Conservation (phyloP, 805 yeast species). For the Cyberlindnera suaveolens region DNA sequence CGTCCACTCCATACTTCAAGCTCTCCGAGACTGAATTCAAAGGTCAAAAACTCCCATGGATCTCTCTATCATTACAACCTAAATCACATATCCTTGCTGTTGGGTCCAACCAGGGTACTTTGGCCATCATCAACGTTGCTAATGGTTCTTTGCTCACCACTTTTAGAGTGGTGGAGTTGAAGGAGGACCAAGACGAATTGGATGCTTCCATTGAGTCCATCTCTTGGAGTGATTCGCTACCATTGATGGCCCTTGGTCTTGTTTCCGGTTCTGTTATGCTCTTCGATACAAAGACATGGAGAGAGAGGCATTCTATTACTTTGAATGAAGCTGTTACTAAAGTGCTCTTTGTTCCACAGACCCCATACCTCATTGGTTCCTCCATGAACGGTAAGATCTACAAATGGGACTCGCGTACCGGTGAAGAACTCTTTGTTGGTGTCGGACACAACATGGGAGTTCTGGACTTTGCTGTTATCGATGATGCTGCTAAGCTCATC, state of each 20-base stretch:
- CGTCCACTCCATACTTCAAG: conserved; percentile 63
- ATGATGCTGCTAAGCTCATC: conserved; percentile 60
- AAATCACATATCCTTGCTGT: conserved; percentile 56
- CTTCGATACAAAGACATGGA: conserved; percentile 83
- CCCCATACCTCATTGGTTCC: conserved; percentile 60
- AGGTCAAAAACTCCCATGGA: conserved; percentile 86
- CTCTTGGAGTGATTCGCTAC: conserved; percentile 63
- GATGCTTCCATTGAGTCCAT: conserved; percentile 76
- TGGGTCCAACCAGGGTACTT: conserved; percentile 84
- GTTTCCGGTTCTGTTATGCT: conserved; percentile 84
- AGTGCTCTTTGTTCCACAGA: conserved; percentile 52
- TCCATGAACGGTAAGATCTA: conserved; percentile 82
- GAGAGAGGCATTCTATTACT: conserved; percentile 63
- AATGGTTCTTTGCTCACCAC: conserved; percentile 64
- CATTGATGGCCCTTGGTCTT: conserved; percentile 77
- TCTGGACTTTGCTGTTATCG: conserved; percentile 70
- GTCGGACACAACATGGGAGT: conserved; percentile 94
- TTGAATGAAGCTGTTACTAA: conserved; percentile 83
- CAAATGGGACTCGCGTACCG: conserved; percentile 87
- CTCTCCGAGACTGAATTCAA: conserved; percentile 60
- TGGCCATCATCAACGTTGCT: conserved; percentile 71
- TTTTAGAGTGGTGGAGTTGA: conserved; percentile 57
- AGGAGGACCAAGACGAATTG: conserved; percentile 48
- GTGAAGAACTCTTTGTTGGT: conserved; percentile 69
- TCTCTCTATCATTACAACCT: conserved; percentile 49